Evolutionary conservation across 352 stramenopile species (phyloP).

Genomic region (Achlya hypogyna): DNA sequence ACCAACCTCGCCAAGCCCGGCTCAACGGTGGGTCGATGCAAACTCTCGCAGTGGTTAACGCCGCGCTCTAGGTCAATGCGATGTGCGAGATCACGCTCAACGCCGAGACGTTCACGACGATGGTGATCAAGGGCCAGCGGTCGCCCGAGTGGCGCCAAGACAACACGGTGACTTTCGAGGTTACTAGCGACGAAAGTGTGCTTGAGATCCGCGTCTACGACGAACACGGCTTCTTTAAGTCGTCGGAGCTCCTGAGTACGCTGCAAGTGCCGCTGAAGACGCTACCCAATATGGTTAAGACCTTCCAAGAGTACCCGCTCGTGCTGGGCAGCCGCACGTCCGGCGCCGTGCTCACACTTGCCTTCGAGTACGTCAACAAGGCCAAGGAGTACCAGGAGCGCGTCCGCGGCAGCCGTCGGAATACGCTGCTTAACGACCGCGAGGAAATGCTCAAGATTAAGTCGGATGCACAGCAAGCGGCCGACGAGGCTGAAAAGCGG

Average conservation of each 20-base stretch:
- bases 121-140: slow-evolving; percentile 66
- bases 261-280: slow-evolving; percentile 73
- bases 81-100: slow-evolving; percentile 75
- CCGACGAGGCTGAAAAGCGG: slow-evolving; percentile 66
- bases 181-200: slow-evolving; percentile 63
- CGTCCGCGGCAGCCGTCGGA: slow-evolving; percentile 45
- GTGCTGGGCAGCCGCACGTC: slow-evolving; percentile 69
- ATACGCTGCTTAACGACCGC: slow-evolving; percentile 58
- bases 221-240: slow-evolving; percentile 61
- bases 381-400: slow-evolving; percentile 66
- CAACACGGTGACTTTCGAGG: slow-evolving; percentile 77
- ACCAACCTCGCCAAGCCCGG: slow-evolving; percentile 71
- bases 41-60: too few species aligned
- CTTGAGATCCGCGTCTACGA: slow-evolving; percentile 79
- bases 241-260: slow-evolving; percentile 61
- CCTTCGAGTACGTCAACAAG: slow-evolving; percentile 80
- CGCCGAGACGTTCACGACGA: slow-evolving; percentile 76
- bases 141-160: slow-evolving; percentile 82
- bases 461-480: slow-evolving; percentile 65
- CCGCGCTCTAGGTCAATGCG: slow-evolving; percentile 40
- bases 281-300: slow-evolving; percentile 77
- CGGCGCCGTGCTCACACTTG: slow-evolving; percentile 62
- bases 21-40: slow-evolving; percentile 39
- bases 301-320: slow-evolving; percentile 71
- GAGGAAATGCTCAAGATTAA: slow-evolving; percentile 82